Percentiles rank a stretch among this genome's conserved stretches.
phyloP scores from a whole-genome alignment of 495 filamentous ascomycete species.

The Trichoderma gamsii region DNA sequence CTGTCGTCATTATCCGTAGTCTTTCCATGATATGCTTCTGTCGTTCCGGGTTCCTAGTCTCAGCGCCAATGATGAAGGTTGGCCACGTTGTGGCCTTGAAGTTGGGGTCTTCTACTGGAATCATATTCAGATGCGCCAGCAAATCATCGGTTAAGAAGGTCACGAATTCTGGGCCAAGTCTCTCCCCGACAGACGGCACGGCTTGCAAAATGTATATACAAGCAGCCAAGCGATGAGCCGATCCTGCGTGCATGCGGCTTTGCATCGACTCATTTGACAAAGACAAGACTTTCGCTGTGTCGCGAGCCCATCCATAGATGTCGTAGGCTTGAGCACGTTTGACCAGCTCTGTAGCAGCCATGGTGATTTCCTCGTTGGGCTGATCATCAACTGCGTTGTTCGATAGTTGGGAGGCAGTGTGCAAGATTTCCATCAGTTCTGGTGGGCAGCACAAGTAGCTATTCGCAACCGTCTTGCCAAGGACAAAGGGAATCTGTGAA shows the following conservation, averaged over 20 bases:
- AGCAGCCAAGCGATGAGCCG: constrained; percentile 41
- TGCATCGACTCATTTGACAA: constrained; percentile 24
- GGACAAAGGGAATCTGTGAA: constrained; percentile 28
- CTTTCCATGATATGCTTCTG: constrained; percentile 32
- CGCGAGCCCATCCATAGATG: constrained; percentile 32
- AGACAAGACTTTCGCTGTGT: constrained; percentile 25
- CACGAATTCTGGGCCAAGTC: constrained; percentile 19
- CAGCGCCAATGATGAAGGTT: constrained; percentile 50
- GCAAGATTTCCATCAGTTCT: constrained; percentile 31
- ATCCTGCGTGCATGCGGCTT: constrained; percentile 37
- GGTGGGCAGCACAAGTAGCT: constrained; percentile 45
- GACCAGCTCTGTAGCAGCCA: constrained; percentile 22
- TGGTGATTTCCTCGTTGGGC: constrained; percentile 2
- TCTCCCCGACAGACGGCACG: constrained; percentile 22
- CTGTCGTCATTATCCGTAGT: constrained; percentile 30
- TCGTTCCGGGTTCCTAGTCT: constrained; percentile 30
- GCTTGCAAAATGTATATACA: constrained; percentile 33
- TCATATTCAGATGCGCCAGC: constrained; percentile 34
- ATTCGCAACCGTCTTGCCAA: constrained; percentile 35
- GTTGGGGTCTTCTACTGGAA: constrained; percentile 39
- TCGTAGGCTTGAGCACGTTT: constrained; percentile 29
- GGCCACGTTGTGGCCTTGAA: constrained; percentile 56
- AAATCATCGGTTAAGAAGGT: constrained; percentile 34
- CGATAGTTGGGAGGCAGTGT: constrained; percentile 31
- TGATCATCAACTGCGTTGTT: constrained; percentile 13